phyloP scores from a whole-genome alignment of 441 rosid species.

The Pelargonium australe region DNA sequence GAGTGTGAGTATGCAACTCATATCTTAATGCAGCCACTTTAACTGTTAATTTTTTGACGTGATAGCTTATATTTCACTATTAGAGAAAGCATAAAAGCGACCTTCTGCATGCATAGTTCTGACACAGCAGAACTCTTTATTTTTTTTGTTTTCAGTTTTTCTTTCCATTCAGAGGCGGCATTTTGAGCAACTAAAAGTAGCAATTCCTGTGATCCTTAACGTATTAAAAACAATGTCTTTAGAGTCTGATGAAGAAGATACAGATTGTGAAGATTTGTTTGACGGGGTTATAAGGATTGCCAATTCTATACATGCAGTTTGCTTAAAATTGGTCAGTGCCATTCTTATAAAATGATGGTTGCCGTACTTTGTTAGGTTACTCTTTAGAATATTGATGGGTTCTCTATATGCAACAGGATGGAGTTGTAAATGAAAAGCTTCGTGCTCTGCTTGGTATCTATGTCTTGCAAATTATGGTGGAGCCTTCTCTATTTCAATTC shows the following conservation, averaged over 20 bases:
- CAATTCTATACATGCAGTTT: conserved; percentile 43
- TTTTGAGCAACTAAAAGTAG: conserved; percentile 65
- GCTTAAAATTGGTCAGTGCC: conserved; percentile 48
- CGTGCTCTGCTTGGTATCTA: conserved; percentile 62
- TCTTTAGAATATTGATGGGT: conserved; percentile 10
- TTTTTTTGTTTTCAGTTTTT: conserved; percentile 43
- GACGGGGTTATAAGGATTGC: conserved; percentile 56
- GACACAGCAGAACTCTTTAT: conserved; percentile 8
- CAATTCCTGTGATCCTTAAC: conserved; percentile 54
- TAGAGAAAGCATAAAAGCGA: neutral
- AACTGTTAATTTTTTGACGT: neutral
- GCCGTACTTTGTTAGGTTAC: conserved; percentile 10
- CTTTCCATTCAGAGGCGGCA: conserved; percentile 57
- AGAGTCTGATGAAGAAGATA: conserved; percentile 30
- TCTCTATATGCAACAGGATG: conserved; percentile 42
- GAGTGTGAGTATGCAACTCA: neutral
- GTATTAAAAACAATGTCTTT: conserved; percentile 45
- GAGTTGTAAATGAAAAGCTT: conserved; percentile 42
- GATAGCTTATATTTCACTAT: neutral
- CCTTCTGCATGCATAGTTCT: conserved; percentile 9
- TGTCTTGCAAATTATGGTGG: conserved; percentile 64
- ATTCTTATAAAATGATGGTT: conserved; percentile 11
- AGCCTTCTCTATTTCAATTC: conserved; percentile 21
- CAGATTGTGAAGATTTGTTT: conserved; percentile 41
- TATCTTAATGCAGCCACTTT: neutral